Conservation (phyloP, 106 monocot species). For the Platanthera guangdongensis region DNA sequence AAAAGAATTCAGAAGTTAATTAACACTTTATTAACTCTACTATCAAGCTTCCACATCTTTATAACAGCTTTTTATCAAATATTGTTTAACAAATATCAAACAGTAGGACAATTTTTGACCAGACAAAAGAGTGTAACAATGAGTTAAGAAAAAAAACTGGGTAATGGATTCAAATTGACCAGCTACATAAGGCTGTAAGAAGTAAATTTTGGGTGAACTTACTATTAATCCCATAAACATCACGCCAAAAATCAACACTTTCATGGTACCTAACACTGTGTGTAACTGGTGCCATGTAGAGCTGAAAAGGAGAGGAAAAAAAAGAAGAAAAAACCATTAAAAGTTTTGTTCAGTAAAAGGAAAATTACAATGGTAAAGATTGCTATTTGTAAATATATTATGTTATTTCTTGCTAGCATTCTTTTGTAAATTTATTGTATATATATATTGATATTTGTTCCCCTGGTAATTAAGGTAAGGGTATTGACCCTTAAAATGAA, state of each 20-base stretch:
- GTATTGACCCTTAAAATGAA: too few relatives aligned
- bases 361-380: too few relatives aligned
- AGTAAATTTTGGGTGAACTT: slow-evolving; percentile 27
- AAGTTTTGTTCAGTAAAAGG: background rate
- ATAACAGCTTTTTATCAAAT: background rate
- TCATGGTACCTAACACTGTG: slow-evolving; percentile 72
- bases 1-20: background rate
- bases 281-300: slow-evolving; percentile 95
- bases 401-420: too few relatives aligned
- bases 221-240: slow-evolving; percentile 98
- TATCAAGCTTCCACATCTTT: background rate
- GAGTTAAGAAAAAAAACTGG: background rate
- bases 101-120: background rate
- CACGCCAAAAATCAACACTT: slow-evolving; percentile 88
- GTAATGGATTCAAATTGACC: background rate
- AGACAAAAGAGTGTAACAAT: background rate
- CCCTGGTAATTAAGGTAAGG: too few relatives aligned
- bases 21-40: background rate
- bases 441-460: too few relatives aligned
- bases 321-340: background rate
- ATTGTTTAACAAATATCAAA: background rate
- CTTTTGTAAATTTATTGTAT: too few relatives aligned
- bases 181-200: background rate
- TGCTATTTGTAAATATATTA: too few relatives aligned
- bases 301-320: slow-evolving; percentile 37